phyloP scores from a whole-genome alignment of 2,329 filamentous ascomycete species.

The Zalaria sp. region DNA sequence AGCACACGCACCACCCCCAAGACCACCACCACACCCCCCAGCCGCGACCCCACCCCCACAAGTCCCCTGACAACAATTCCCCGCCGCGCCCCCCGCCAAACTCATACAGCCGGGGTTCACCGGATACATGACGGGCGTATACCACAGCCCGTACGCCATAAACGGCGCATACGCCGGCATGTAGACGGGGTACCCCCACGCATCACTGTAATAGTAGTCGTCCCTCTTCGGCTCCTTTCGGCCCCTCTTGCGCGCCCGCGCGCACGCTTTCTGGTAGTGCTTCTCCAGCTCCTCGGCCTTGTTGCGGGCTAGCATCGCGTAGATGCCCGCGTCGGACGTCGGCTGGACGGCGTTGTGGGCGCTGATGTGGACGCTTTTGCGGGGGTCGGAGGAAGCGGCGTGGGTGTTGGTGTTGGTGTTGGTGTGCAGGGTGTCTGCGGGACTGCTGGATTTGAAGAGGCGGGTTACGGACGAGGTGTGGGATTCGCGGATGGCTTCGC shows the following conservation, averaged over 20 bases:
- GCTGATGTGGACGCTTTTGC: conserved; percentile 55
- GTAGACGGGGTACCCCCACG: conserved; percentile 31
- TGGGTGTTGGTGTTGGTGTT: too few species aligned
- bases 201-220: conserved; percentile 24
- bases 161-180: conserved; percentile 34
- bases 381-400: conserved; percentile 32
- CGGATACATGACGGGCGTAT: conserved; percentile 23
- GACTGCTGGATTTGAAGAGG: conserved; percentile 29
- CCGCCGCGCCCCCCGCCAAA: conserved; percentile 22
- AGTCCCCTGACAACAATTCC: conserved; percentile 35
- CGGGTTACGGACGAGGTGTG: conserved; percentile 35
- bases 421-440: conserved; percentile 19
- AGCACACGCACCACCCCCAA: conserved; percentile 25
- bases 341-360: conserved; percentile 52
- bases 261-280: conserved; percentile 37
- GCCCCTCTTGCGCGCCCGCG: conserved; percentile 23
- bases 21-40: conserved; percentile 29
- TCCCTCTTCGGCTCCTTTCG: conserved; percentile 20
- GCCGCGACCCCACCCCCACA: conserved; percentile 20
- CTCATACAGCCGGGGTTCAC: conserved; percentile 32
- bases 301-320: conserved; percentile 7
- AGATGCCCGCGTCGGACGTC: conserved; percentile 12
- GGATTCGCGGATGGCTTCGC: conserved; percentile 52
- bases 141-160: conserved; percentile 16
- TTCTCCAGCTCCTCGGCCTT: conserved; percentile 33